Conservation (phyloP, 768 basidiomycete genomes). For the Phlebiopsis gigantea region DNA sequence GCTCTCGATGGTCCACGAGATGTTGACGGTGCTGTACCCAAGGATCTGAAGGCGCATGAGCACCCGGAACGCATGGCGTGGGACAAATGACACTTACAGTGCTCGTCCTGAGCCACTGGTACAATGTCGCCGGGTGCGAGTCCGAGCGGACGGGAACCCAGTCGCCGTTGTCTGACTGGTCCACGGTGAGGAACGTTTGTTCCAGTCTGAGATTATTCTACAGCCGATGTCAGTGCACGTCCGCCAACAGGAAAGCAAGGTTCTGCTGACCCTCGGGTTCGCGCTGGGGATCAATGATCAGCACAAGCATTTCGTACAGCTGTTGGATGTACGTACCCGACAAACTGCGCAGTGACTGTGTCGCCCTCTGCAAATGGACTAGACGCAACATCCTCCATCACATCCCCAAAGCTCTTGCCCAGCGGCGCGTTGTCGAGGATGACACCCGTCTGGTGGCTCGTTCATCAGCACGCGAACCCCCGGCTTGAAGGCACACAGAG, state of each 20-base stretch:
- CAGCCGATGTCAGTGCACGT: background rate
- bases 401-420: slow-evolving; percentile 56
- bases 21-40: slow-evolving; percentile 58
- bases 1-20: slow-evolving; percentile 66
- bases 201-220: slow-evolving; percentile 78
- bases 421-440: slow-evolving; percentile 54
- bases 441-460: slow-evolving; percentile 43
- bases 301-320: background rate
- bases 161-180: slow-evolving; percentile 38
- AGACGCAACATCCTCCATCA: slow-evolving; percentile 48
- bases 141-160: slow-evolving; percentile 65
- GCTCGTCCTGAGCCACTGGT: slow-evolving; percentile 57
- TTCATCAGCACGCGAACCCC: too few species aligned
- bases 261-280: slow-evolving; percentile 62
- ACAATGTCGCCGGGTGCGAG: slow-evolving; percentile 74
- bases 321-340: slow-evolving; percentile 34
- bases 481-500: too few species aligned
- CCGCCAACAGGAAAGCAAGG: background rate
- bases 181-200: slow-evolving; percentile 66
- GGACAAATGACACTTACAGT: slow-evolving; percentile 31
- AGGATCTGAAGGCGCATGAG: slow-evolving; percentile 32
- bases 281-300: slow-evolving; percentile 29
- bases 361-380: slow-evolving; percentile 49
- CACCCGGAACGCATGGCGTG: background rate
- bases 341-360: slow-evolving; percentile 57